These are phyloP conservation scores for Cladorrhinum sp. DNA, from an alignment of 2,329 filamentous ascomycete species.

Conservation along the genomic window DNA sequence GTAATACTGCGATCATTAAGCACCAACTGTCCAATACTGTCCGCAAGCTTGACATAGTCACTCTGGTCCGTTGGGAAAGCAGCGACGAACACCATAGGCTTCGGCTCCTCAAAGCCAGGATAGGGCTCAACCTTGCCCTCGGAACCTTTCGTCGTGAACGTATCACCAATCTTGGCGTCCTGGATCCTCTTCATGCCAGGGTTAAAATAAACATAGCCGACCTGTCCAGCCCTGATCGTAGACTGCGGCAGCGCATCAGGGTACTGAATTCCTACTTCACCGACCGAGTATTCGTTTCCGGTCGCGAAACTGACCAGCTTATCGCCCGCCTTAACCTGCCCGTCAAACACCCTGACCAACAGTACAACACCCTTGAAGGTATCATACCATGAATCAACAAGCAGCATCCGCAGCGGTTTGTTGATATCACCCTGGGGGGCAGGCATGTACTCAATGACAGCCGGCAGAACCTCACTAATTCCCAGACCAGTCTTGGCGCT, in stretches of 20 bases:
- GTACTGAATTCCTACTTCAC: conserved; percentile 96
- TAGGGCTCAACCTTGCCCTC: conserved; percentile 76
- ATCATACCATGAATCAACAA: conserved; percentile 98
- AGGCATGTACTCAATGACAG: conserved; percentile 81
- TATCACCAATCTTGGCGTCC: conserved; percentile 94
- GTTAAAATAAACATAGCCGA: conserved; percentile 96
- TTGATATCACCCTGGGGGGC: conserved; percentile 69
- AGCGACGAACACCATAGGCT: conserved; percentile 98
- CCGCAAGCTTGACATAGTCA: conserved; percentile 82
- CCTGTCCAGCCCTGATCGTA: conserved; percentile 81
- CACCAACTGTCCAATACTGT: conserved; percentile 90
- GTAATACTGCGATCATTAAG: conserved; percentile 95
- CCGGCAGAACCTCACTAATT: conserved; percentile 76
- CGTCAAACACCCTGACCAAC: conserved; percentile 88
- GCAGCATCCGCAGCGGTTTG: conserved; percentile 75
- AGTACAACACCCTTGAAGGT: conserved; percentile 92
- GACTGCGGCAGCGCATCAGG: conserved; percentile 80
- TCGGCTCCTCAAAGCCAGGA: conserved; percentile 93
- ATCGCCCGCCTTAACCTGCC: conserved; percentile 77
- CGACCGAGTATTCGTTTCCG: conserved; percentile 83
- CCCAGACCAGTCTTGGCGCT: conserved; percentile 94
- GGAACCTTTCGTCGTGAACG: conserved; percentile 77
- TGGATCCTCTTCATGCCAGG: conserved; percentile 97
- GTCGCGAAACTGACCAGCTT: conserved; percentile 86
- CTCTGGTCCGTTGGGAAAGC: conserved; percentile 91